Conservation (phyloP, 768 basidiomycete genomes). For the Glaciozyma martinii region DNA sequence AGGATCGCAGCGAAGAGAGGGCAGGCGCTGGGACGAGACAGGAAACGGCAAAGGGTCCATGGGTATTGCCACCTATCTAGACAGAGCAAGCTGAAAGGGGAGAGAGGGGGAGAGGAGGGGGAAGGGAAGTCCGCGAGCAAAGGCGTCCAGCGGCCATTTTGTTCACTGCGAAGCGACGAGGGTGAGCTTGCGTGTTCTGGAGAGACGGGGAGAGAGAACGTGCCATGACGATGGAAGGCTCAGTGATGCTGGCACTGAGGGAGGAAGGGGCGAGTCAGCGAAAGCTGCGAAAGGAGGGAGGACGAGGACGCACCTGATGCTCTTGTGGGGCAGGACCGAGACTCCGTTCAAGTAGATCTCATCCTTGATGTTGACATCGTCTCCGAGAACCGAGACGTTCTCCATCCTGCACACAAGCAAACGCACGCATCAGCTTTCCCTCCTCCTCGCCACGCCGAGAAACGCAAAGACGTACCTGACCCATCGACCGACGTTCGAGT, state of each 20-base stretch:
- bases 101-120: not conserved
- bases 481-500: constrained; percentile 35
- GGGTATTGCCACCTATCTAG: not conserved
- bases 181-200: not conserved
- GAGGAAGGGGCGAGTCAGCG: not conserved
- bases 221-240: constrained; percentile 37
- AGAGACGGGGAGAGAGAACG: not conserved
- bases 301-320: constrained; percentile 15
- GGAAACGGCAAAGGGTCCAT: no score
- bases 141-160: not conserved
- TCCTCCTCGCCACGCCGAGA: not conserved
- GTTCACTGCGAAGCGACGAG: not conserved
- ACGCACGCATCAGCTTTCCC: not conserved
- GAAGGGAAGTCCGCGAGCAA: not conserved
- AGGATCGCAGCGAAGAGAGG: no score
- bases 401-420: constrained; percentile 5
- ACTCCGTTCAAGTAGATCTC: constrained; percentile 45
- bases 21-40: no score
- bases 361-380: constrained; percentile 47
- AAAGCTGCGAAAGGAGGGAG: not conserved
- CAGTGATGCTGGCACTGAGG: constrained; percentile 11
- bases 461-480: not conserved
- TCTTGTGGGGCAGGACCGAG: constrained; percentile 29
- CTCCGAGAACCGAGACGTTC: constrained; percentile 42
- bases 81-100: not conserved